Evolutionary conservation across 495 filamentous ascomycete species (phyloP), one percentile per base, ranked within the genome.

Genomic region (Penicillium atrosanguineum): DNA sequence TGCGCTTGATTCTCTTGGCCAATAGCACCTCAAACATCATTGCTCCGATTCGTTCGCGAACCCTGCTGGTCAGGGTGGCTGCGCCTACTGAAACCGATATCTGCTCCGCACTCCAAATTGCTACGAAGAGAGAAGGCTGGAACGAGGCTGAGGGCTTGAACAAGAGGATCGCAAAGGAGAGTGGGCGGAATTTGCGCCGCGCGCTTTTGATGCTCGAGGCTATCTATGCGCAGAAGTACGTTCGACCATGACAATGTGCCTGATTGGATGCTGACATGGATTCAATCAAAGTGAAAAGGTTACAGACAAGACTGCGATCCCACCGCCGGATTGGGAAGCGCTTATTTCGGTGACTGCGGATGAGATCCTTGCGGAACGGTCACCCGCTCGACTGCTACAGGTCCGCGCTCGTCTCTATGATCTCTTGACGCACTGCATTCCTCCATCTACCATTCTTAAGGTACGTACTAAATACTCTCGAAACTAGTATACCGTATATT

Each of bases 1-100:
- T 98, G 56, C 78, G 94, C 31, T 72, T 98, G 60, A 96, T 98
- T 44, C 73, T 98, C 42, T 74, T 97, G 43, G 95, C 93, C 40
- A 97, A 97, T 63, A 90, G 86, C 56, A 98, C 94, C 28, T 89
- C 91, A 50, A 96, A 96, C 62, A 98, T 98, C 61, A 98, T 97
- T 71, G 92, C 92, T 16, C 94, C 94, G 1, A 98, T 98, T 64
- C 80, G 92, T 52, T 91, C 86, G 49, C 78, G 94, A 62, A 95
- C 90, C 48, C 74, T 98, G 67, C 78, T 98, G 43, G 89, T 98
- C 46, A 82, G 94, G 53, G 94, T 98, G 39, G 87, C 93, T 18
- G 92, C 95, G 36, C 94, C 94, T 12, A 93, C 84, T 0, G 84
- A 94, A 56, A 76, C 73, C 12, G 88, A 98, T 62, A 97, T 98